phyloP scores from a whole-genome alignment of 1,139 yeast genomes.

The Geotrichum reessii region DNA sequence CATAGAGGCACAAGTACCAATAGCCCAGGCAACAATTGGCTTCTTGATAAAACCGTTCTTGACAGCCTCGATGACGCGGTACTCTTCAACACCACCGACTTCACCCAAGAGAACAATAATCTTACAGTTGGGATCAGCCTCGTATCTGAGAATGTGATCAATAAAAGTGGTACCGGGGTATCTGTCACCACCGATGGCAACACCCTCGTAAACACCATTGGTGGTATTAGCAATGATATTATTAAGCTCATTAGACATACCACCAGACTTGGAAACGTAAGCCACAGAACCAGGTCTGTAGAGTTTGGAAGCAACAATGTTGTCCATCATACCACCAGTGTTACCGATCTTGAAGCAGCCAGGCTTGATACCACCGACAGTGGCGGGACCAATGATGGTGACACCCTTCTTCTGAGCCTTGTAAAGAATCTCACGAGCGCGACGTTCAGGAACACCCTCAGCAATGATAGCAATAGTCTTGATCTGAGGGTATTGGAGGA shows the following conservation, averaged over 20 bases:
- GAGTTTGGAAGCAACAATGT: conserved; percentile 45
- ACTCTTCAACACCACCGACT: conserved; percentile 47
- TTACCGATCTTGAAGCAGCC: conserved; percentile 47
- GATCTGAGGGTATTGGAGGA: conserved; percentile 44
- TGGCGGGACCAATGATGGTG: conserved; percentile 46
- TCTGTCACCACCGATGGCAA: conserved; percentile 46
- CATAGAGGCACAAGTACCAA: conserved; percentile 46
- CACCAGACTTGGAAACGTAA: conserved; percentile 46
- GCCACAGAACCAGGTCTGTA: conserved; percentile 47
- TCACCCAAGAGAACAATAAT: conserved; percentile 43
- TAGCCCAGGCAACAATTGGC: conserved; percentile 48
- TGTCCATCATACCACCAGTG: conserved; percentile 50
- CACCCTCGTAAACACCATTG: conserved; percentile 46
- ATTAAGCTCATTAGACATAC: conserved; percentile 47
- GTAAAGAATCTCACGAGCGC: conserved; percentile 44
- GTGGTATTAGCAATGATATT: conserved; percentile 44
- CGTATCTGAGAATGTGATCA: conserved; percentile 44
- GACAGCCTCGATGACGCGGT: conserved; percentile 46
- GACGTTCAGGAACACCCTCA: conserved; percentile 47
- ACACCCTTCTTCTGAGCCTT: conserved; percentile 44
- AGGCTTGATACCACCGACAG: conserved; percentile 48
- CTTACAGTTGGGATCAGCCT: conserved; percentile 44
- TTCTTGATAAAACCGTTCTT: conserved; percentile 41
- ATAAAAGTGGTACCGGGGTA: conserved; percentile 48
- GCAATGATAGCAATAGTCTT: conserved; percentile 46